A percentile compares a stretch with the other conserved stretches of the same genome.
phyloP scores from a whole-genome alignment of 2,329 filamentous ascomycete genomes.

The Fusarium sp. region DNA sequence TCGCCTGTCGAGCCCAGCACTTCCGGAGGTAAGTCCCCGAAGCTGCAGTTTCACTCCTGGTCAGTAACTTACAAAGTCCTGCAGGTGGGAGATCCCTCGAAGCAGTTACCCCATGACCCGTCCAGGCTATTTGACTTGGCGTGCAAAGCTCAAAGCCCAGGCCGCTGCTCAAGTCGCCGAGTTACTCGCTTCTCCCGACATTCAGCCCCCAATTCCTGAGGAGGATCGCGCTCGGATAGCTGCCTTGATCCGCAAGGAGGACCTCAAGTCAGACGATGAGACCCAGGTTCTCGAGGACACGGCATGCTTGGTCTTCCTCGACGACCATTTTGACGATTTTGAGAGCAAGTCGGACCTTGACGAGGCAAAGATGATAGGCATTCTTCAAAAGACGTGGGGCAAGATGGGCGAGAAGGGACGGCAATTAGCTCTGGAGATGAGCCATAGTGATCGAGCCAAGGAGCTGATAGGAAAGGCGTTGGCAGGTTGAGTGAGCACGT shows the following conservation, averaged over 20 bases:
- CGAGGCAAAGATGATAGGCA: conserved; percentile 82
- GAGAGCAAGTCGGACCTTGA: conserved; percentile 75
- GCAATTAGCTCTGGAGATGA: conserved; percentile 75
- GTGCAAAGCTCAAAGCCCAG: conserved; percentile 80
- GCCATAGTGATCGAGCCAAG: conserved; percentile 74
- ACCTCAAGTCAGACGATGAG: conserved; percentile 71
- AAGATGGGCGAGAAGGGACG: conserved; percentile 79
- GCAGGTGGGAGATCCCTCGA: conserved; percentile 84
- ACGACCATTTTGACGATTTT: conserved; percentile 88
- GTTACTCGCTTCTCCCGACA: conserved; percentile 60
- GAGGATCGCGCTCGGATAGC: conserved; percentile 75
- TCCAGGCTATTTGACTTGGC: conserved; percentile 85
- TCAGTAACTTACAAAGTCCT: conserved; percentile 1
- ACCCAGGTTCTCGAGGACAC: conserved; percentile 87
- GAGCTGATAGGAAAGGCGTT: conserved; percentile 76
- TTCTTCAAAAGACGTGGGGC: conserved; percentile 80
- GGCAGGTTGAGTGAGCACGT: conserved; percentile 38
- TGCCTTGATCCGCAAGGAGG: conserved; percentile 84
- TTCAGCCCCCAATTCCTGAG: conserved; percentile 56
- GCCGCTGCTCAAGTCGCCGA: conserved; percentile 68
- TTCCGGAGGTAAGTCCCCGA: conserved; percentile 71
- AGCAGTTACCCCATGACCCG: conserved; percentile 80
- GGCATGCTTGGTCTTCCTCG: conserved; percentile 88
- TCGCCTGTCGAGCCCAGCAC: conserved; percentile 88
- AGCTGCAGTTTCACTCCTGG: background rate